Percentiles rank a stretch among this genome's conserved stretches.
These are phyloP conservation scores for Alternaria sp. DNA, from an alignment of 2,329 filamentous ascomycete genomes.

Conservation along the genomic window DNA sequence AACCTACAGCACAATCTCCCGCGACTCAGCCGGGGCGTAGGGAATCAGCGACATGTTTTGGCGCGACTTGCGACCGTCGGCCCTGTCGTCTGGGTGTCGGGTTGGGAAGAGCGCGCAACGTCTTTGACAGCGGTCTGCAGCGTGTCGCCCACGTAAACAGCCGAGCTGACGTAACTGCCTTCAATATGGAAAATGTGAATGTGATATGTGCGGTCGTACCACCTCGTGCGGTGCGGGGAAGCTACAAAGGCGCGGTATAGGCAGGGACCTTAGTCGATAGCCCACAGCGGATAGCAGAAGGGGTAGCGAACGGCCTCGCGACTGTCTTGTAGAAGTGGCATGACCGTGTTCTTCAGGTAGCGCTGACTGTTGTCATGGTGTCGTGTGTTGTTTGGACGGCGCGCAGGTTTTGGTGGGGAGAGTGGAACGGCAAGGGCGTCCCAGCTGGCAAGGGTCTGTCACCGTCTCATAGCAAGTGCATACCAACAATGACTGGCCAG, in stretches of 20 bases:
- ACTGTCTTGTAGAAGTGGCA: slow-evolving; percentile 11
- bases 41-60: slow-evolving; percentile 73
- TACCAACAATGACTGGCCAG: background rate
- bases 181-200: background rate
- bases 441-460: slow-evolving; percentile 3
- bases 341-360: slow-evolving; percentile 17
- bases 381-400: slow-evolving; percentile 27
- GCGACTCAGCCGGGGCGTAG: slow-evolving; percentile 74
- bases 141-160: background rate
- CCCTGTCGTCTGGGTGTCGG: background rate
- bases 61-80: slow-evolving; percentile 35
- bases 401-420: slow-evolving; percentile 19
- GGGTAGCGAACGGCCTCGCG: slow-evolving; percentile 19
- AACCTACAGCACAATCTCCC: slow-evolving; percentile 80
- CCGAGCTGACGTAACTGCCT: slow-evolving; percentile 7
- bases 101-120: slow-evolving; percentile 9
- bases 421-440: slow-evolving; percentile 21
- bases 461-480: slow-evolving; percentile 1
- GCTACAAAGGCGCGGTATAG: slow-evolving; percentile 14
- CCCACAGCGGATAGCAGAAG: slow-evolving; percentile 17
- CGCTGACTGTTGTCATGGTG: slow-evolving; percentile 26
- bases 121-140: background rate
- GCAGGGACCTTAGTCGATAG: slow-evolving; percentile 21
- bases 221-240: slow-evolving; percentile 30
- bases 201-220: slow-evolving; percentile 9